Evolutionary conservation across 331 rosid genomes (phyloP), one percentile per base, ranked within the genome.

Genomic region (Malus hybrid): DNA sequence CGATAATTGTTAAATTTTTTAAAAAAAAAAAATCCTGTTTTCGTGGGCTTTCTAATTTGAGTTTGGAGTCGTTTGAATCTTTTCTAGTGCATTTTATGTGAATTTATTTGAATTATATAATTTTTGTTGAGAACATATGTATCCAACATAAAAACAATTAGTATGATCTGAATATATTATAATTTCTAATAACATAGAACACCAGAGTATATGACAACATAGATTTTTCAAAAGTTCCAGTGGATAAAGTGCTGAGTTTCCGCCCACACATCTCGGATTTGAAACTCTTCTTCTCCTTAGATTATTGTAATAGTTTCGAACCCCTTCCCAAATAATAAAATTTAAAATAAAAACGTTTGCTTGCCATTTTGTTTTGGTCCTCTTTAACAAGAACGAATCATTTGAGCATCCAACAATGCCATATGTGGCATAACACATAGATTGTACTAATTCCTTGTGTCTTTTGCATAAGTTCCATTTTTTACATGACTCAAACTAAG

Each of bases 211-310:
- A 8, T 39, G 4, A 42, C 46, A 5, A 20, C 7, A 16, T 52
- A 52, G 4, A 52, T 52, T 16, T 52, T 52, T 52, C n/a, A n/a
- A 70, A 39, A 39, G 46, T 7, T 3, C 1, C 0, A 39, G 46
- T 39, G 46, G 46, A 9, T 39, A 39, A 0, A 10, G 46, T 39
- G 1, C 12, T 39, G 4, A 0, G 0, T 39, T 39, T 39, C 1
- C 12, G 12, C 0, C 4, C 12, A 39, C 12, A 39, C 1, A 0
- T 39, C 46, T 39, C 1, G 1, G 4, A 0, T 39, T 39, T 39
- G 46, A 39, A 39, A 39, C 46, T 39, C 12, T 39, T 0, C 1
- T 0, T 39, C 12, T 0, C 1, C 4, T 39, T 39, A 39, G 1
- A 39, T 39, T 39, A 0, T 39, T 9, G 1, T 39, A 39, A 0